Percentiles rank a stretch among this genome's conserved stretches.
Evolutionary conservation across 306 rosid genomes (phyloP).

Genomic region (Pyrus pyrifolia): DNA sequence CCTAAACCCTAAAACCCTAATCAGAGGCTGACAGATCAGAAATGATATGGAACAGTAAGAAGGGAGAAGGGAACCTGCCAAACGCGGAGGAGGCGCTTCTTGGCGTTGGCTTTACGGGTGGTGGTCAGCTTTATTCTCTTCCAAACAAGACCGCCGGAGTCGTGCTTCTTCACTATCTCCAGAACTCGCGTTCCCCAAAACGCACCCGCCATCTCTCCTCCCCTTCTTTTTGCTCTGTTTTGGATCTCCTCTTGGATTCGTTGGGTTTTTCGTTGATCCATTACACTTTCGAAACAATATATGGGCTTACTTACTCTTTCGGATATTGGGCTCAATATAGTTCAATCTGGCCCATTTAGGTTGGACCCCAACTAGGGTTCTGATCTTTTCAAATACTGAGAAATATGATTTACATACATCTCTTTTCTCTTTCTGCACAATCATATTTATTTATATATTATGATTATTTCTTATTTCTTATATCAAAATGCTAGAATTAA

Average conservation of each 20-base stretch:
- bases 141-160: conserved; percentile 85
- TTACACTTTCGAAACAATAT: too few species aligned
- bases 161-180: conserved; percentile 96
- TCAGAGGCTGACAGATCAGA: neutral
- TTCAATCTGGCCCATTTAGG: neutral
- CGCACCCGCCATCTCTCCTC: conserved; percentile 48
- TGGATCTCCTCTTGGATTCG: neutral
- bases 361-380: too few species aligned
- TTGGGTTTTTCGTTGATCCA: neutral
- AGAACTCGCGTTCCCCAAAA: conserved; percentile 78
- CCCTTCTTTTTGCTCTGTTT: neutral
- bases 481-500: too few species aligned
- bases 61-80: conserved; percentile 61
- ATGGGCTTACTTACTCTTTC: neutral
- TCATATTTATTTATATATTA: too few species aligned
- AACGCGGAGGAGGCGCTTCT: conserved; percentile 85
- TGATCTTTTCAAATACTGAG: too few species aligned
- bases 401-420: too few species aligned
- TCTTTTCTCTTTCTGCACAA: too few species aligned
- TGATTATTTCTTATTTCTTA: too few species aligned
- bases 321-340: neutral
- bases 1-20: conserved; percentile 15
- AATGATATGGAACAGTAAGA: neutral
- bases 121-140: conserved; percentile 87
- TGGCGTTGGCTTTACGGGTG: conserved; percentile 91